A percentile compares a stretch with the other conserved stretches of the same genome.
phyloP scores from a whole-genome alignment of 1,284 basidiomycete genomes.

The Heterobasidion occidentale region DNA sequence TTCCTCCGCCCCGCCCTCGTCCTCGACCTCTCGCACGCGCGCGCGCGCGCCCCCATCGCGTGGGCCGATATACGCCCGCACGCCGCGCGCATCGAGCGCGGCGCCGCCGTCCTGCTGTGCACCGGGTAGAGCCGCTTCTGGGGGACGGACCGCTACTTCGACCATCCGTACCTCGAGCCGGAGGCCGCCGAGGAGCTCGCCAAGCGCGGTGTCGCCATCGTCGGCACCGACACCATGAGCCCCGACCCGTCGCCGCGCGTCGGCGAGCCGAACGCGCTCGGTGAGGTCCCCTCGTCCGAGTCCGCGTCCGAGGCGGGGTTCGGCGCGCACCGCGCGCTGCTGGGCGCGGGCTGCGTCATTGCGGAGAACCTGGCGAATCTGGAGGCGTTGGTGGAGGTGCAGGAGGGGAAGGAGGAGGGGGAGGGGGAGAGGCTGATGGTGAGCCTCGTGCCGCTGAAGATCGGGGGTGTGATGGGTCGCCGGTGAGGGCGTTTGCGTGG shows the following conservation, averaged over 20 bases:
- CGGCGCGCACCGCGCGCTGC: slow-evolving; percentile 45
- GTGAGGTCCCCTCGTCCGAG: slow-evolving; percentile 19
- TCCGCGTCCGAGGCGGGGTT: too few relatives aligned
- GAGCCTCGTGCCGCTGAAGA: slow-evolving; percentile 47
- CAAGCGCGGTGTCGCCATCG: slow-evolving; percentile 38
- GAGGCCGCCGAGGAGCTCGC: slow-evolving; percentile 43
- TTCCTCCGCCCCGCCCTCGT: slow-evolving; percentile 46
- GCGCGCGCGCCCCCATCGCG: slow-evolving; percentile 36
- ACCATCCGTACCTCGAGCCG: slow-evolving; percentile 55
- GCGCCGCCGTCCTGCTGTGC: slow-evolving; percentile 19
- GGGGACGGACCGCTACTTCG: slow-evolving; percentile 40
- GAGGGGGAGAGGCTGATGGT: slow-evolving; percentile 29
- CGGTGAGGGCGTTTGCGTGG: slow-evolving; percentile 30
- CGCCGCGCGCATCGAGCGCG: slow-evolving; percentile 13
- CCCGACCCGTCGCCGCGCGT: slow-evolving; percentile 50
- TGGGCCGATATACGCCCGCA: slow-evolving; percentile 41
- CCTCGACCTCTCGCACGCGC: slow-evolving; percentile 35
- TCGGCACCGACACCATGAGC: slow-evolving; percentile 57
- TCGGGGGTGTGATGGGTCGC: slow-evolving; percentile 57
- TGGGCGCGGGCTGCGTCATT: slow-evolving; percentile 51
- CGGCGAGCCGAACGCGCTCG: neutral
- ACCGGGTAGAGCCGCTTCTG: slow-evolving; percentile 49
- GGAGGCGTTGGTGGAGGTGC: slow-evolving; percentile 22
- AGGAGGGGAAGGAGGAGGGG: slow-evolving; percentile 14
- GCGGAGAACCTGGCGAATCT: slow-evolving; percentile 62